phyloP scores from a whole-genome alignment of 805 yeast genomes.

The Wickerhamiella galacta region DNA sequence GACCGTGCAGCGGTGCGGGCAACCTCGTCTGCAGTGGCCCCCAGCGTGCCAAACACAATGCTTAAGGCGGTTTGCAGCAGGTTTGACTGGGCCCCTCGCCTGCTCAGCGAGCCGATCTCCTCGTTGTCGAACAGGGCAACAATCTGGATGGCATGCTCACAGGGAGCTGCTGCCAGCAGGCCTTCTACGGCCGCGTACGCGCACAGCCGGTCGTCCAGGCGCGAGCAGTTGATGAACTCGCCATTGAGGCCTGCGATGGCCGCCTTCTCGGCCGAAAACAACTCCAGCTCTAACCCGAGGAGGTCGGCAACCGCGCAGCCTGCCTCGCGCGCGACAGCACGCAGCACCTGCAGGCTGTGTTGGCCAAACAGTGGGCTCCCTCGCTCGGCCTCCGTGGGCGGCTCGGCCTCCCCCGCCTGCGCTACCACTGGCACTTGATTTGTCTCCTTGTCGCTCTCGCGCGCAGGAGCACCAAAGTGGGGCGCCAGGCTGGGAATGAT shows the following conservation, averaged over 20 bases:
- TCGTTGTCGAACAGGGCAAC: conserved; percentile 64
- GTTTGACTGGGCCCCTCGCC: conserved; percentile 71
- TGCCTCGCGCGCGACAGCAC: conserved; percentile 48
- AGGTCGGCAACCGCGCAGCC: conserved; percentile 41
- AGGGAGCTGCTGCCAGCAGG: conserved; percentile 32
- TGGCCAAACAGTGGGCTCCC: conserved; percentile 50
- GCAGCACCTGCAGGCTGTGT: conserved; percentile 45
- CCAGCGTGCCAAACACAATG: conserved; percentile 30
- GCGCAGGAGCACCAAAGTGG: conserved; percentile 54
- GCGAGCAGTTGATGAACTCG: conserved; percentile 62
- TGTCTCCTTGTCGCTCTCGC: conserved; percentile 53
- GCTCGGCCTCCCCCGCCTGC: conserved; percentile 24
- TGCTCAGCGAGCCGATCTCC: conserved; percentile 60
- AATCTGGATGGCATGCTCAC: conserved; percentile 24
- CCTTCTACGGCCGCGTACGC: conserved; percentile 55
- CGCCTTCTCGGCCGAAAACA: conserved; percentile 67
- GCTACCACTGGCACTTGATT: conserved; percentile 64
- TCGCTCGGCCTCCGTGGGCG: conserved; percentile 26
- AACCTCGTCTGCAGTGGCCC: conserved; percentile 23
- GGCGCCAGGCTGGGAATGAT: conserved; percentile 69
- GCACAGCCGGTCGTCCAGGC: conserved; percentile 71
- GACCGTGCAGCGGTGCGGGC: conserved; percentile 42
- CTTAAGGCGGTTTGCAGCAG: conserved; percentile 42
- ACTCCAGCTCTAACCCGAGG: conserved; percentile 53
- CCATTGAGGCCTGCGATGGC: conserved; percentile 53